Percentiles rank a stretch among this genome's conserved stretches.
These are phyloP conservation scores for Coemansia sp. DNA, from an alignment of 192 early-diverging fungal species.

Conservation along the genomic window DNA sequence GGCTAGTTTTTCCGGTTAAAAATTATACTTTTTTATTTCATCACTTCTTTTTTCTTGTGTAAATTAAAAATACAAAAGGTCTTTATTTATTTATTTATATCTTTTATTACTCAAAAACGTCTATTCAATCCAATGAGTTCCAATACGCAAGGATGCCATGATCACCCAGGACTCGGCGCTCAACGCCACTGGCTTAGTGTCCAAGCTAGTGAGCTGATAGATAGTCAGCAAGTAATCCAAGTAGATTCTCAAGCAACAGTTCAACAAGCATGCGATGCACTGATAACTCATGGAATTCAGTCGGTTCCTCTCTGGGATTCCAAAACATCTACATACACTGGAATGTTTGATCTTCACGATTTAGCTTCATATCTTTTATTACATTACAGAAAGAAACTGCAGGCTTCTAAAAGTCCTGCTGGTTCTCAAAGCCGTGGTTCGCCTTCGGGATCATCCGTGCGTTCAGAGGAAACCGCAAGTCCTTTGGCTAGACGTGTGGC, in stretches of 20 bases:
- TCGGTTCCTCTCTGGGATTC: constrained; percentile 76
- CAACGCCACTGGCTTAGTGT: constrained; percentile 62
- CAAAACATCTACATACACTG: constrained; percentile 58
- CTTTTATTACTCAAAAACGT: background rate
- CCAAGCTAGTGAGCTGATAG: constrained; percentile 57
- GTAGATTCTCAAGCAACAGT: constrained; percentile 60
- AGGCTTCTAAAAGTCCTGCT: too few species aligned
- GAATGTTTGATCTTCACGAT: constrained; percentile 88
- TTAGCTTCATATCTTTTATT: constrained; percentile 75
- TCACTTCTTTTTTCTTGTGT: background rate
- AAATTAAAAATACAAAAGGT: background rate
- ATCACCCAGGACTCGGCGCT: constrained; percentile 33
- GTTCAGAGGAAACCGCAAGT: too few species aligned
- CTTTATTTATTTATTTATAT: background rate
- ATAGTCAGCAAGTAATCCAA: constrained; percentile 61
- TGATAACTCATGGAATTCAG: constrained; percentile 72
- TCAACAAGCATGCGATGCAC: constrained; percentile 66
- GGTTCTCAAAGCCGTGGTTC: too few species aligned
- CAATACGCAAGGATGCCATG: background rate
- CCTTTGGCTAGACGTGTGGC: too few species aligned
- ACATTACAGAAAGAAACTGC: too few species aligned
- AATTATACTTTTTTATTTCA: too few species aligned
- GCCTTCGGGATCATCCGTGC: too few species aligned
- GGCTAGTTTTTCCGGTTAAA: too few species aligned
- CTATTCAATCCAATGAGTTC: too few species aligned